Base-by-base conservation (phyloP, 306 rosid genomes). In the Cicer yamashitae region DNA sequence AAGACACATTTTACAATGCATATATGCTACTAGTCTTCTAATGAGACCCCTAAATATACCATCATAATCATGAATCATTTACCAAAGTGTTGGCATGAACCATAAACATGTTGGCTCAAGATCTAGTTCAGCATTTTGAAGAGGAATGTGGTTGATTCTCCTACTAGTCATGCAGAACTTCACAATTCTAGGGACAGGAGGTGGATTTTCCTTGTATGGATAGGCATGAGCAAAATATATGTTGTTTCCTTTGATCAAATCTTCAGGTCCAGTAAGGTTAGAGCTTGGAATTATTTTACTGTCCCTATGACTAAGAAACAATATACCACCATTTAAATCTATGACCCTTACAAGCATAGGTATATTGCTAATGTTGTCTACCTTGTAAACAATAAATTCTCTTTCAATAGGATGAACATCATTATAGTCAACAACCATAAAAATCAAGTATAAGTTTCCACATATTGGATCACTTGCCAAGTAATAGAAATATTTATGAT, bases 31-130 rank as follows among this genome's bases (percentile, higher is more conserved):
- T 22, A 22, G 25, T 22, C 25, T 1, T 22, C 25, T 22, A 22
- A 40, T 57, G 2, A 10, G 39, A 57, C 25, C 22, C 43, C 0
- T 7, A 30, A 22, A 59, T 3, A 11, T 59, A 30, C 13, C 8
- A 59, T 59, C 8, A 25, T 59, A 7, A 59, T 30, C 1, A 30
- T 11, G 15, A n/a, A 25, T 59, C 43, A 30, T 25, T 59, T 59
- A 59, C 41, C 43, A 59, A 25, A 59, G 41, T 59, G 65, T 10
- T 59, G 65, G 65, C n/a, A 10, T 59, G 65, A 59, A 59, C 65
- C 65, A 59, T 25, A 59, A 7, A 30, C 43, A 30, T 1, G n/a
- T 30, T 22, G 65, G 15, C 2, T 10, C 15, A 11, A 5, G 15
- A 11, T 30, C 40, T 59, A 10, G 15, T 25, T 59, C 43, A 3